These are phyloP conservation scores for Filobasidium floriforme DNA, from an alignment of 768 basidiomycete genomes.

Conservation along the genomic window DNA sequence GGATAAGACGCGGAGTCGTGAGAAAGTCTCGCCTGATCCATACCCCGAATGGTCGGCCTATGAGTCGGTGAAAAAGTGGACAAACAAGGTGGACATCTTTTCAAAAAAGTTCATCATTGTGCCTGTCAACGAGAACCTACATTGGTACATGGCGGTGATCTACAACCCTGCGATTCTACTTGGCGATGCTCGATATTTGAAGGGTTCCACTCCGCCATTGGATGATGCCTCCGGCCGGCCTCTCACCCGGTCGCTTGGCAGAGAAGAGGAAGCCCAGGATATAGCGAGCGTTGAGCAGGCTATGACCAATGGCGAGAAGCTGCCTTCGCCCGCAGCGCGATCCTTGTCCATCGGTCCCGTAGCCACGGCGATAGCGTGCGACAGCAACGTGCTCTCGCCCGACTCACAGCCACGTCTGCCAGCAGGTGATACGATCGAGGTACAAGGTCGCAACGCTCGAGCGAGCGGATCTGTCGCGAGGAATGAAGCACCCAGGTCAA, in stretches of 20 bases:
- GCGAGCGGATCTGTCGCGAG: no score
- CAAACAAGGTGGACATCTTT: conserved; percentile 77
- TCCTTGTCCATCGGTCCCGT: no score
- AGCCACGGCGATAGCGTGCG: no score
- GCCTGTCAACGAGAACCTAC: conserved; percentile 91
- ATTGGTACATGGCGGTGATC: conserved; percentile 97
- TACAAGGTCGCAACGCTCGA: no score
- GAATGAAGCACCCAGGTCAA: no score
- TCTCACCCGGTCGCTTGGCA: no score
- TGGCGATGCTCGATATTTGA: conserved; percentile 45
- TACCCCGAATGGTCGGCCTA: conserved; percentile 49
- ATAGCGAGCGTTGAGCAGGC: neutral
- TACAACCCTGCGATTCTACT: conserved; percentile 64
- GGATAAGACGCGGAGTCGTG: conserved; percentile 25
- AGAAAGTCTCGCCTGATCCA: conserved; percentile 20
- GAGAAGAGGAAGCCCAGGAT: neutral
- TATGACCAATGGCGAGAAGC: no score
- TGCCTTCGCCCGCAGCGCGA: no score
- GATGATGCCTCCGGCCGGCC: neutral
- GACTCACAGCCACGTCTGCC: no score
- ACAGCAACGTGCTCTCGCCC: no score
- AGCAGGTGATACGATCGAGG: no score
- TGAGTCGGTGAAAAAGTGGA: conserved; percentile 86
- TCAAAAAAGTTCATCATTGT: conserved; percentile 85
- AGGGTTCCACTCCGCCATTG: neutral